Conservation (phyloP, 495 filamentous ascomycete genomes). For the Neurospora sp. region DNA sequence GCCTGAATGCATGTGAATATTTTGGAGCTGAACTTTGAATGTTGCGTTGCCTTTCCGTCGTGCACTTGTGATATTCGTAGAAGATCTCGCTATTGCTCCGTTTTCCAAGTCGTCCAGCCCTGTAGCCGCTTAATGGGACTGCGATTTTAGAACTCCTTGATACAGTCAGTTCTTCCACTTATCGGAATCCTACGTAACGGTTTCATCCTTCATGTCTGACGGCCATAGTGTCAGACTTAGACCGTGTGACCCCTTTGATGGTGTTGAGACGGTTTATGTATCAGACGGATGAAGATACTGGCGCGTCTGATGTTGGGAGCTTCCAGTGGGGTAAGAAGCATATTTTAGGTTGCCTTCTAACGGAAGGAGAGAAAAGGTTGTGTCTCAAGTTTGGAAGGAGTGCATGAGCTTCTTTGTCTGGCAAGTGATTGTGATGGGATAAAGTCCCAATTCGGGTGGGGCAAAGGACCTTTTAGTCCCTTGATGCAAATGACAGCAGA, state of each 20-base stretch:
- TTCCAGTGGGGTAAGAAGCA: background rate
- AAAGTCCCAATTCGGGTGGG: background rate
- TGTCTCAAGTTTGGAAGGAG: background rate
- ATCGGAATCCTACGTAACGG: background rate
- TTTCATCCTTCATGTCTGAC: background rate
- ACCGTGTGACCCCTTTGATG: background rate
- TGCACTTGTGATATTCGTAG: background rate
- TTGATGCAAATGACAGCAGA: background rate
- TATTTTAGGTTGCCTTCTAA: background rate
- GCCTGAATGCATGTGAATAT: background rate
- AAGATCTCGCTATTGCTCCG: too few species aligned
- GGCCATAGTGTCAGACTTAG: background rate
- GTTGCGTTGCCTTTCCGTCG: background rate
- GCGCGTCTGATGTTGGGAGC: background rate
- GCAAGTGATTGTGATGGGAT: background rate
- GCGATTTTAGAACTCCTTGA: background rate
- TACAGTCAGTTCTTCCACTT: background rate
- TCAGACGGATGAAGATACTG: background rate
- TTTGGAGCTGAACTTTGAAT: background rate
- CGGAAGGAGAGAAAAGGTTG: background rate
- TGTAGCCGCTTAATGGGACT: background rate
- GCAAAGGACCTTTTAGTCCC: background rate
- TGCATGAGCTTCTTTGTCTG: background rate
- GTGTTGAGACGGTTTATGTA: background rate
- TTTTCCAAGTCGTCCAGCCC: background rate